Conservation (phyloP, 2,329 filamentous ascomycete genomes). For the Sphaerulina vaccinii region DNA sequence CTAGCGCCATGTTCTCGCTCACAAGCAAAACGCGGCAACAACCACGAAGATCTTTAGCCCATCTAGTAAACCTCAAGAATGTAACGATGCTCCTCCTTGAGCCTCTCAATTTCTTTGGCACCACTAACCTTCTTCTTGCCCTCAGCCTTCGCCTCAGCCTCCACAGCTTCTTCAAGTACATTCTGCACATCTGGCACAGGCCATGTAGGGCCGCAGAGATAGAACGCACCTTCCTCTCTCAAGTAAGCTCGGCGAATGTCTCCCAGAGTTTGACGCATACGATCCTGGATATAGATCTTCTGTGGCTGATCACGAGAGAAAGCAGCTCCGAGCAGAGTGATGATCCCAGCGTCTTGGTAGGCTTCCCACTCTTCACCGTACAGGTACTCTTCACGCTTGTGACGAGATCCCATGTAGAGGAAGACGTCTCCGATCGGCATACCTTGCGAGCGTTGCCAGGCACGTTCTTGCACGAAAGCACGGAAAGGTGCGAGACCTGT, state of each 20-base stretch:
- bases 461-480: constrained; percentile 96
- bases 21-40: background rate
- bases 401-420: constrained; percentile 92
- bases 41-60: too few relatives aligned
- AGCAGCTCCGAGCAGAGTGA: constrained; percentile 87
- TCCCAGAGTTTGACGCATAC: constrained; percentile 83
- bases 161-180: constrained; percentile 90
- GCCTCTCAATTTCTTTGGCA: constrained; percentile 83
- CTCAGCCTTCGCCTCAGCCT: constrained; percentile 64
- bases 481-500: constrained; percentile 98
- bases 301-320: constrained; percentile 96
- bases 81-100: constrained; percentile 94
- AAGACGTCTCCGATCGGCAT: constrained; percentile 91
- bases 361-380: constrained; percentile 99
- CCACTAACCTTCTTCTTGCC: constrained; percentile 31
- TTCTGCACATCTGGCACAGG: constrained; percentile 94
- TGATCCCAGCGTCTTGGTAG: constrained; percentile 90
- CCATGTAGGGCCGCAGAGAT: constrained; percentile 97
- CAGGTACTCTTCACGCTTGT: constrained; percentile 97
- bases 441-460: constrained; percentile 95
- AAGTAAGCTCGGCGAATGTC: constrained; percentile 87
- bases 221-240: constrained; percentile 85
- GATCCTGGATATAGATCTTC: constrained; percentile 99
- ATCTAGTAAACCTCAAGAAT: constrained; percentile 91
- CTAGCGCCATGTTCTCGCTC: too few relatives aligned